These are phyloP conservation scores for Linum usitatissimum DNA, from an alignment of 345 rosid species.

Conservation along the genomic window DNA sequence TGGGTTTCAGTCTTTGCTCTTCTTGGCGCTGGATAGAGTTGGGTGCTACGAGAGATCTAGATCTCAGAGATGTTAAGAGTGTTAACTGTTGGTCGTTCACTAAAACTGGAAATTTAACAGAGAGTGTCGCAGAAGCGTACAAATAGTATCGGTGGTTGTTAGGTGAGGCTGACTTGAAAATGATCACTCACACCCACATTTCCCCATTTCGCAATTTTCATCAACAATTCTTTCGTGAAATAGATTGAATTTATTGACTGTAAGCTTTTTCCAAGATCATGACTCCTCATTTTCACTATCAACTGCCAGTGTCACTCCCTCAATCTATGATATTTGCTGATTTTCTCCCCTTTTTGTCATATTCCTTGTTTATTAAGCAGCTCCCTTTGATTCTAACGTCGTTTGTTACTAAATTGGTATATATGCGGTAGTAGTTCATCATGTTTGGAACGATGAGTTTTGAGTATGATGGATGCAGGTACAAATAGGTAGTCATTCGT, in stretches of 20 bases:
- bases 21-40: background rate
- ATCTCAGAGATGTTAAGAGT: background rate
- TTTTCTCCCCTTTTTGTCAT: too few species aligned
- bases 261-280: too few species aligned
- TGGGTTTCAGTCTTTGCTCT: background rate
- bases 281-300: background rate
- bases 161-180: background rate
- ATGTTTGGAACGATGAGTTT: background rate
- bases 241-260: too few species aligned
- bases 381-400: too few species aligned
- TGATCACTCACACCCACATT: background rate
- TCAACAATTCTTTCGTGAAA: background rate
- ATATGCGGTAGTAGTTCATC: too few species aligned
- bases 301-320: too few species aligned
- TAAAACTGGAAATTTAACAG: too few species aligned
- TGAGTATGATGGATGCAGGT: constrained; percentile 3
- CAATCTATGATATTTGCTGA: too few species aligned
- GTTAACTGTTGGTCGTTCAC: background rate
- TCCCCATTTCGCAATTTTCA: background rate
- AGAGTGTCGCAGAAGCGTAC: too few species aligned
- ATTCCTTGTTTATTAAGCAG: too few species aligned
- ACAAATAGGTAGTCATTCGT: constrained; percentile 5
- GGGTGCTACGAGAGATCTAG: background rate
- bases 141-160: background rate
- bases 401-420: too few species aligned